Conservation (phyloP, 2,329 filamentous ascomycete species). For the Exserohilum rostratum region DNA sequence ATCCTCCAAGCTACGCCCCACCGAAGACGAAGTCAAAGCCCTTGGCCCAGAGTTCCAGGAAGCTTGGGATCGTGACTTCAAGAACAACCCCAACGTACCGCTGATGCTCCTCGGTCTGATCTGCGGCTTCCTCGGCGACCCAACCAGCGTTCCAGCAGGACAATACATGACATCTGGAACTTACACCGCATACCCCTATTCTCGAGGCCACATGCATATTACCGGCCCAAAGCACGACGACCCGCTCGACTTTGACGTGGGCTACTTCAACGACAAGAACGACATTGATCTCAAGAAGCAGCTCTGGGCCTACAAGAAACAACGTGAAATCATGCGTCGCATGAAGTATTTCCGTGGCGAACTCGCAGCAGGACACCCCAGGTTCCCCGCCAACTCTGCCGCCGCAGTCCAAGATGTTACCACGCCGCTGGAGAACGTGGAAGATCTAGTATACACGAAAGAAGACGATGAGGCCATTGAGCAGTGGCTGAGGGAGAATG, state of each 20-base stretch:
- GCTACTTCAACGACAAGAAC: constrained; percentile 61
- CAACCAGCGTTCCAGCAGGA: constrained; percentile 42
- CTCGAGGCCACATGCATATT: constrained; percentile 67
- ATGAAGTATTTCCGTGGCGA: constrained; percentile 57
- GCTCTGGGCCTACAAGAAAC: constrained; percentile 69
- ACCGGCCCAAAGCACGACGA: constrained; percentile 53
- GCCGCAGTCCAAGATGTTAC: constrained; percentile 20
- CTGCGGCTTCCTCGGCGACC: constrained; percentile 40
- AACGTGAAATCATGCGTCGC: constrained; percentile 65
- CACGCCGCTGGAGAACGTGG: constrained; percentile 14
- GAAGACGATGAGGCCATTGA: constrained; percentile 49
- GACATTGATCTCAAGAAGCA: constrained; percentile 65
- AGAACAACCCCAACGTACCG: constrained; percentile 53
- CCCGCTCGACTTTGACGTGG: constrained; percentile 62
- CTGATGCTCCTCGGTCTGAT: constrained; percentile 54
- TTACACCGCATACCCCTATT: constrained; percentile 67
- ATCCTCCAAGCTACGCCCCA: constrained; percentile 62
- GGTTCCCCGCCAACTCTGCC: constrained; percentile 28
- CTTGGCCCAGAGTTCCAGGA: constrained; percentile 61
- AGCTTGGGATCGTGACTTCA: constrained; percentile 64
- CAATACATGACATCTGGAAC: constrained; percentile 61
- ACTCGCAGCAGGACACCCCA: constrained; percentile 32
- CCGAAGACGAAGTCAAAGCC: constrained; percentile 57
- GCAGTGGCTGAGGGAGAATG: constrained; percentile 48
- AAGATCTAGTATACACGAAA: constrained; percentile 30